Base-by-base conservation (phyloP, 78 protist species). In the Dictyostelium firmibasis region DNA sequence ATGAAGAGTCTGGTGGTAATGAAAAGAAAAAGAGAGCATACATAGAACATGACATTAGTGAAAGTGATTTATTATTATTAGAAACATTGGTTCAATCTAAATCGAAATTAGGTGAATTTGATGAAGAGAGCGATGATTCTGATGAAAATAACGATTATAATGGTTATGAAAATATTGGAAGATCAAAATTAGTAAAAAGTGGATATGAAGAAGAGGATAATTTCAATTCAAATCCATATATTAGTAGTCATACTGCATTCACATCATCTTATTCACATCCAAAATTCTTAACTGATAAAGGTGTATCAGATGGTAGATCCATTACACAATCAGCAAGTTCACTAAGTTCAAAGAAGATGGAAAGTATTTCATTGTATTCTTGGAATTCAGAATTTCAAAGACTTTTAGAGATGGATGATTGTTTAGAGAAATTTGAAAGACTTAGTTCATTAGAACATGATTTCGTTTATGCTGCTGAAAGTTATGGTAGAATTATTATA, bases 401-500 rank as follows among this genome's bases (percentile, higher is more conserved):
- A 29, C 11, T 89, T 1, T n/a, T 69, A 8, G 96, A 84, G 31
- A 84, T 92, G 96, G 92, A 84, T n/a, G 96, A 92, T 74, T 81
- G 83, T 27, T 44, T 79, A 0, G 96, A 85, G 35, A 92, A 92
- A 62, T 92, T 85, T 35, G 92, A 92, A 47, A 83, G 81, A 69
- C 36, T 92, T 3, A 36, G 82, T 5, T 77, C 85, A 13, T 53
- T 92, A 23, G 96, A 84, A 53, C 89, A 81, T 11, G 92, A 92
- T 35, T 92, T 92, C 53, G 96, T 92, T n/a, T 92, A 92, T 47
- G 96, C 96, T 0, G 96, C 96, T 7, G 92, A 92, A 35, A 38
- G 91, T 14, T 92, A 92, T 70, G 94, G 94, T 41, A 53, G 94
- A 53, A 89, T 89, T 29, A 93, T 85, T 85, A 93, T 86, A 4